Base-by-base conservation (phyloP, 2,329 filamentous ascomycete species). In the Aspergillus felis region DNA sequence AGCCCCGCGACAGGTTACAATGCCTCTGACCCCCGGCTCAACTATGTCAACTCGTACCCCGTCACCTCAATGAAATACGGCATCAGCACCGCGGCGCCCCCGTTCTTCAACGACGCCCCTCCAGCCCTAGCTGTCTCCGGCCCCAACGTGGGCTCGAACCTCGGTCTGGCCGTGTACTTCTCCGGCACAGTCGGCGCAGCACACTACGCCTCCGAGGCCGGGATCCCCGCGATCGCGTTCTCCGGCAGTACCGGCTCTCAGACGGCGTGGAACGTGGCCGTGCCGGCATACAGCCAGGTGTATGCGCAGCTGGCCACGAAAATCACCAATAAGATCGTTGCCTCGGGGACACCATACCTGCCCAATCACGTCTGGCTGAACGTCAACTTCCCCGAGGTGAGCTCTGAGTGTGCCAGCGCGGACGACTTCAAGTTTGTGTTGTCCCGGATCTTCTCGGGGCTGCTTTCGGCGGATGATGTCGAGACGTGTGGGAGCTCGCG, bases 31-130 rank as follows among this genome's bases (percentile, higher is more conserved):
- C 77, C 83, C 0, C 81, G 82, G 4, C 78, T 89, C 49, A 87
- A 89, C 78, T 90, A 87, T 78, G 87, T 90, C 57, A 90, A 90
- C 76, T 87, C 84, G 0, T 89, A 78, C 72, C 87, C 87, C 0
- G 84, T 84, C 1, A 89, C 87, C 0, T 77, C 84, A 1, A 85
- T 88, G 66, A 81, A 83, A 57, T 82, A 83, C 68, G 87, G 87
- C 41, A 84, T 89, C 67, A 74, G 84, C 58, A 80, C 75, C 4
- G 78, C 86, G 38, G 81, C 79, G 0, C 79, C 81, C 0, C 74
- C 78, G 44, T 75, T 83, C 55, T 88, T 85, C 78, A 78, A 78
- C 55, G 76, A 76, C 4, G 68, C 70, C 1, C 81, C 86, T 0
- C 32, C 32, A 17, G 86, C 89, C 53, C 77, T 90, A 25, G 86